phyloP scores from a whole-genome alignment of 768 basidiomycete species.

The Tricholoma bakamatsutake region DNA sequence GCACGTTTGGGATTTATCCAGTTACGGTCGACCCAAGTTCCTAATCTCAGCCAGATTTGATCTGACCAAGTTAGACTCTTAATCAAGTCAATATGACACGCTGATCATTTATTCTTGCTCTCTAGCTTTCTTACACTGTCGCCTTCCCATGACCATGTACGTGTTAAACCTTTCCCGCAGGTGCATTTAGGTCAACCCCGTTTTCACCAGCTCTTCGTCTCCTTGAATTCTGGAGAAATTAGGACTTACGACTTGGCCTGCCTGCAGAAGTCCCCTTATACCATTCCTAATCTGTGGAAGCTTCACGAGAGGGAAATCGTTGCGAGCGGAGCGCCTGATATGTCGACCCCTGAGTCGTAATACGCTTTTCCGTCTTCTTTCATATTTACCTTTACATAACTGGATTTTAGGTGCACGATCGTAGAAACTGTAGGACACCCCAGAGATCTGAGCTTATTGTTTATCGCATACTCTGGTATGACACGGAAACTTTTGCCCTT shows the following conservation, averaged over 20 bases:
- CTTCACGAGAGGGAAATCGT: constrained; percentile 56
- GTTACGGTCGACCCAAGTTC: constrained; percentile 46
- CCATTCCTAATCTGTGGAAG: constrained; percentile 72
- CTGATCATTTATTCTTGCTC: background rate
- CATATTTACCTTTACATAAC: background rate
- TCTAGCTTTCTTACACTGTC: constrained; percentile 55
- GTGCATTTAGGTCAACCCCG: constrained; percentile 11
- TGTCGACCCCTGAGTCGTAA: constrained; percentile 29
- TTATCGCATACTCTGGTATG: constrained; percentile 72
- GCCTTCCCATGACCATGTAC: constrained; percentile 68
- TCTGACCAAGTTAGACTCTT: constrained; percentile 35
- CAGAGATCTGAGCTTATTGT: constrained; percentile 62
- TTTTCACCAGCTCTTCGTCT: constrained; percentile 38
- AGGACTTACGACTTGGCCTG: constrained; percentile 75
- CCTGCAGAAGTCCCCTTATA: constrained; percentile 57
- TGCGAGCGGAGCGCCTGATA: constrained; percentile 34
- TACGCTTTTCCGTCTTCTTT: background rate
- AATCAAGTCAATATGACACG: background rate
- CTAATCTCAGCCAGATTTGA: constrained; percentile 45
- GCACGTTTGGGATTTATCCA: constrained; percentile 55
- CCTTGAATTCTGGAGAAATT: constrained; percentile 49
- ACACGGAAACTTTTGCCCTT: background rate
- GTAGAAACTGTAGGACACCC: constrained; percentile 66
- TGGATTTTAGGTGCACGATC: constrained; percentile 35
- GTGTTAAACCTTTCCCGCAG: constrained; percentile 15